Base-by-base conservation (phyloP, 139 green algal genomes). In the Picochlorum sp. region DNA sequence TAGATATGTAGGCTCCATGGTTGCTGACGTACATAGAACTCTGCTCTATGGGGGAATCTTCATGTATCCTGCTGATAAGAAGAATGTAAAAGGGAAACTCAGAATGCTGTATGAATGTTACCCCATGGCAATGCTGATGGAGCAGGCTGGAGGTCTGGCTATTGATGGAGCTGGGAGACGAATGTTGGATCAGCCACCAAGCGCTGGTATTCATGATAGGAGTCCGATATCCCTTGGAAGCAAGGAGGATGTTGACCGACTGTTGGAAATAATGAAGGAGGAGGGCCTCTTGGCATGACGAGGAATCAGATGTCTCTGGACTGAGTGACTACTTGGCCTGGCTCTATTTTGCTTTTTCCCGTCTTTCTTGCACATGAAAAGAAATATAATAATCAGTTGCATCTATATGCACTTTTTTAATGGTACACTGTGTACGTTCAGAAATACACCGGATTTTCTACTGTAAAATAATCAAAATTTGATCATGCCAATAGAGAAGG, bases 41-140 rank as follows among this genome's bases (percentile, higher is more conserved):
- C 63, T 89, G 14, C 70, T 89, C 40, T 88, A 89, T 33, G 82
- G 81, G 22, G 82, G 82, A 45, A 70, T 84, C 40, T 89, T 87
- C 64, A 55, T 83, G 68, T 89, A 89, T 64, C 82, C 82, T 0
- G 70, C 81, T 7, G 82, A 89, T 61, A 69, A 63, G 29, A 89
- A 87, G 59, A 77, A 59, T 49, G 64, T 60, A 25, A 73, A 70
- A 26, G 82, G 82, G 57, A 89, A 89, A 65, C 69, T 89, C 31
- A 65, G 81, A 3, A 59, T 89, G 30, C 75, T 89, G 30, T 89
- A 89, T 67, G 82, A 89, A 70, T 69, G 78, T 36, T 82, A 69
- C 61, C 81, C 81, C 10, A 87, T 89, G 75, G 78, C 74, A 22
- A 76, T 74, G 22, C 41, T 85, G 14, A 25, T 80, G 33, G 79